Base-by-base conservation (phyloP, 306 rosid species). In the Vigna angularis region DNA sequence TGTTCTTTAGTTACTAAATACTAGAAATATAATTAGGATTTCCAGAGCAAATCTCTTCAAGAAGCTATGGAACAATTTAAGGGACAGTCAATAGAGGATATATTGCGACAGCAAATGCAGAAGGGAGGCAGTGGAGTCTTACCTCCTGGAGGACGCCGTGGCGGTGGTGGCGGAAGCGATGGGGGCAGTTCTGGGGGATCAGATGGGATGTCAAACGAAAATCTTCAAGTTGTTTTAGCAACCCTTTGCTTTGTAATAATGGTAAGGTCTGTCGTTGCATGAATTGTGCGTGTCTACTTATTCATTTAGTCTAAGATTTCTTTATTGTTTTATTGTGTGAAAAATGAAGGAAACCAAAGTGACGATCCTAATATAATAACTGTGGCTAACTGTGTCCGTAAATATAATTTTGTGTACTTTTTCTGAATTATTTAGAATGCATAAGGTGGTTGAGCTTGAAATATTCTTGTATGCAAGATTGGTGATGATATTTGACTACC, bases 181-280 rank as follows among this genome's bases (percentile, higher is more conserved):
- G 38, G 6, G 0, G 38, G 6, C 38, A 85, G 85, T 68, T 68
- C 88, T 50, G 82, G 91, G 55, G 97, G 85, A 72, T 72, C 95
- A 42, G 92, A 87, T 72, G 95, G 83, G 59, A 79, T 87, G 77
- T 26, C 89, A 24, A 89, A 90, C 52, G 98, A 94, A 83, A 83
- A 86, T 45, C 34, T 87, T 55, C 97, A 94, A 87, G 82, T 93
- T 9, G 17, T 89, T 82, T 76, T 94, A 5, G 97, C 98, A 47
- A 89, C 95, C 53, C 24, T 82, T 51, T 91, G 91, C 83, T 85
- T 94, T 57, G 55, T 94, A 77, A 79, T 89, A 65, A 15, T 94
- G 95, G 98, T 94, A 92, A 62, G 53, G 58, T 56, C 76, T 42
- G 30, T 64, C 30, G 20, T 32, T 20, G 10, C 67, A 42, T 26